Evolutionary conservation across 108 stramenopile genomes (phyloP).

Genomic region (Skeletonema menzelii): DNA sequence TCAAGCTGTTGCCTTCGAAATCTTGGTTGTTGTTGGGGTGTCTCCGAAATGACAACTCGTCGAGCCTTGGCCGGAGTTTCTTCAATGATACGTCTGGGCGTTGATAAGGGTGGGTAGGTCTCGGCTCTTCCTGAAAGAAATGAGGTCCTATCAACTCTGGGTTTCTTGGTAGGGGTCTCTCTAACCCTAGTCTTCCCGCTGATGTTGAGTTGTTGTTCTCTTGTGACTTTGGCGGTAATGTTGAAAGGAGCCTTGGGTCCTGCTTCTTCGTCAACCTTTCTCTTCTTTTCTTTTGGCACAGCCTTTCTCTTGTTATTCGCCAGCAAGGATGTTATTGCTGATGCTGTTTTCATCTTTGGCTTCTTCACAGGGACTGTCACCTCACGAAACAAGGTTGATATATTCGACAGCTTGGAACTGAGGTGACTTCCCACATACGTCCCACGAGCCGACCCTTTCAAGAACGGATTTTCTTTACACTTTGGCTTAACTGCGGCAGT

Average conservation of each 20-base stretch:
- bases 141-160: slow-evolving; percentile 2
- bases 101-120: slow-evolving; percentile 1
- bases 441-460: slow-evolving; percentile 45
- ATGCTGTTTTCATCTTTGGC: slow-evolving; percentile 1
- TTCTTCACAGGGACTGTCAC: slow-evolving; percentile 30
- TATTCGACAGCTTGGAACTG: slow-evolving; percentile 44
- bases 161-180: slow-evolving; percentile 31
- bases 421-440: slow-evolving; percentile 45
- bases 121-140: not conserved
- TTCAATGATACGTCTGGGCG: slow-evolving; percentile 12
- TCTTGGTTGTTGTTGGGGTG: slow-evolving; percentile 19
- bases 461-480: slow-evolving; percentile 32
- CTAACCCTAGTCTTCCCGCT: not conserved
- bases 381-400: slow-evolving; percentile 44
- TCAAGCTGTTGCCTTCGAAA: slow-evolving; percentile 3
- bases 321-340: not conserved
- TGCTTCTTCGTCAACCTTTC: not conserved
- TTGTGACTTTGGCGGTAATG: not conserved
- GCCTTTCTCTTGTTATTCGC: slow-evolving; percentile 6
- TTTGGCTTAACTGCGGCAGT: slow-evolving; percentile 21
- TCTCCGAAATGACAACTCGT: slow-evolving; percentile 12
- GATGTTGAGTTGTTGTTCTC: not conserved
- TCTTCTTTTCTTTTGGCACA: not conserved
- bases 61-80: slow-evolving; percentile 17
- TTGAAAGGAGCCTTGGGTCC: not conserved